phyloP scores from a whole-genome alignment of 2,329 filamentous ascomycete species.

The Venturia pyrina region DNA sequence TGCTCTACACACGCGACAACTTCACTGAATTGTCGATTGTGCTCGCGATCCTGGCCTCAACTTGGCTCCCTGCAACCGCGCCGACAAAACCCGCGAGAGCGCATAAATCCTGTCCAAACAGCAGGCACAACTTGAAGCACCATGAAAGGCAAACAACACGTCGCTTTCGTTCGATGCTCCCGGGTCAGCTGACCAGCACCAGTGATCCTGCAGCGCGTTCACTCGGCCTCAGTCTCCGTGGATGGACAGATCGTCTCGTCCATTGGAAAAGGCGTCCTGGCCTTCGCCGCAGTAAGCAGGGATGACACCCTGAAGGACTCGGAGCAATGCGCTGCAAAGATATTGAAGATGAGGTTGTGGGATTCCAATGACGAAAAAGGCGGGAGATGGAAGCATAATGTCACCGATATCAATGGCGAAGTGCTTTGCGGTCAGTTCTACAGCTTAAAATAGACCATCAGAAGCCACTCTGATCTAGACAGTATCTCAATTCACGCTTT shows the following conservation, averaged over 20 bases:
- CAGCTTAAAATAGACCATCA: background rate
- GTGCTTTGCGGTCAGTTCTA: conserved; percentile 71
- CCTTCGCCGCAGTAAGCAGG: conserved; percentile 83
- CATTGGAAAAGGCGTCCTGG: conserved; percentile 81
- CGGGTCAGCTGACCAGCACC: background rate
- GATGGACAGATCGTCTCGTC: conserved; percentile 83
- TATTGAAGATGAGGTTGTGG: conserved; percentile 87
- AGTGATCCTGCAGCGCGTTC: conserved; percentile 89
- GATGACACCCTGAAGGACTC: conserved; percentile 85
- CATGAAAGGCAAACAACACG: conserved; percentile 5
- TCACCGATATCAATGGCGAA: conserved; percentile 81
- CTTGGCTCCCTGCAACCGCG: background rate
- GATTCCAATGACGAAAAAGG: conserved; percentile 58
- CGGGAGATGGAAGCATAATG: conserved; percentile 76
- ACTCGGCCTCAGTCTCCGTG: conserved; percentile 91
- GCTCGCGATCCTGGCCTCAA: background rate
- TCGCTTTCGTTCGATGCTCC: background rate
- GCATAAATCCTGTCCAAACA: background rate
- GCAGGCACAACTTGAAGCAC: background rate
- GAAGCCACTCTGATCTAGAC: conserved; percentile 7
- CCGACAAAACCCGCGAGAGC: background rate
- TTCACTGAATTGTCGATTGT: background rate
- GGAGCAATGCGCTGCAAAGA: conserved; percentile 71
- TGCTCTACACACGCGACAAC: background rate
- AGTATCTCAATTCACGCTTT: conserved; percentile 96